Evolutionary conservation across 2,329 filamentous ascomycete genomes (phyloP).

Genomic region (Trichoderma oligosporum): DNA sequence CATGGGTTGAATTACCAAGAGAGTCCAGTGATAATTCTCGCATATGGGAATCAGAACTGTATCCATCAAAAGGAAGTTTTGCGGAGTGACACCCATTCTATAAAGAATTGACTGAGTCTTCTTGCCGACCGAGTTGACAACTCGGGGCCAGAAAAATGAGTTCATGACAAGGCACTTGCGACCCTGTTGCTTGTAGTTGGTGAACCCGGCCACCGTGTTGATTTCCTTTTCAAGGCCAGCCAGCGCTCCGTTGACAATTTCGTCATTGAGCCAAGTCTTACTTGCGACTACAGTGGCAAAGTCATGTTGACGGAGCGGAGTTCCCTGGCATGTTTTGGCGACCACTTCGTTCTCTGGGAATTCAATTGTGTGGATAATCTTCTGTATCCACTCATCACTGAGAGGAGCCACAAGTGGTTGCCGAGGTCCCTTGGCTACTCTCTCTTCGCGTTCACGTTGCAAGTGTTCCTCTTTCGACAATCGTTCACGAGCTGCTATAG

Average conservation of each 20-base stretch:
- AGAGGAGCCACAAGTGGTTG: slow-evolving; percentile 29
- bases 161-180: slow-evolving; percentile 61
- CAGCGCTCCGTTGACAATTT: slow-evolving; percentile 66
- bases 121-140: slow-evolving; percentile 44
- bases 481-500: not conserved
- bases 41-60: slow-evolving; percentile 69
- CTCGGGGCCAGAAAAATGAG: slow-evolving; percentile 61
- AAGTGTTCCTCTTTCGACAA: slow-evolving; percentile 25
- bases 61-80: slow-evolving; percentile 61
- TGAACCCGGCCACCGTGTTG: slow-evolving; percentile 54
- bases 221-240: slow-evolving; percentile 56
- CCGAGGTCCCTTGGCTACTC: slow-evolving; percentile 18
- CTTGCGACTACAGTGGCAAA: slow-evolving; percentile 58
- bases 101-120: slow-evolving; percentile 54
- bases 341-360: slow-evolving; percentile 29
- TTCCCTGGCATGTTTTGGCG: slow-evolving; percentile 47
- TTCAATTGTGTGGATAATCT: not conserved
- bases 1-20: slow-evolving; percentile 62
- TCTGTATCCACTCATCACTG: slow-evolving; percentile 28
- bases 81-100: slow-evolving; percentile 52
- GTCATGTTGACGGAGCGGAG: slow-evolving; percentile 52
- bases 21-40: slow-evolving; percentile 63
- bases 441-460: slow-evolving; percentile 26
- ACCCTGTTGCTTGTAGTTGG: slow-evolving; percentile 41
- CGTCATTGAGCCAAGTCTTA: slow-evolving; percentile 70